A percentile compares a stretch with the other conserved stretches of the same genome.
phyloP scores from a whole-genome alignment of 176 grass and related monocot genomes.

The Themeda triandra region DNA sequence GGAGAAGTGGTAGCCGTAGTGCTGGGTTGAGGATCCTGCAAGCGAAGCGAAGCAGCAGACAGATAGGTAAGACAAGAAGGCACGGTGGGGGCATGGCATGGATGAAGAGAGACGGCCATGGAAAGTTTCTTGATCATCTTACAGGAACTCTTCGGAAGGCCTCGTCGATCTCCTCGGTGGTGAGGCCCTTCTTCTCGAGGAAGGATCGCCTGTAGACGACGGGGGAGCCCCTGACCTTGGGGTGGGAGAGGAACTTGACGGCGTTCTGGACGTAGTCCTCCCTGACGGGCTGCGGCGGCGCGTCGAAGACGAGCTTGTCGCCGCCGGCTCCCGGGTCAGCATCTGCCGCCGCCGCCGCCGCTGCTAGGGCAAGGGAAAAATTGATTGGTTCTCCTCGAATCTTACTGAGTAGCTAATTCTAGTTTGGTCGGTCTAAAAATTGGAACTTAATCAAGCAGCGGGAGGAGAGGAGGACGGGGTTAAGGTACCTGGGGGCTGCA shows the following conservation, averaged over 20 bases:
- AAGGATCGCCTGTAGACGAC: conserved; percentile 76
- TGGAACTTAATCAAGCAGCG: background rate
- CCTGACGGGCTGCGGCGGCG: conserved; percentile 50
- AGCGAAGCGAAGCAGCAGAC: background rate
- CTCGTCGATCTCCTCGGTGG: conserved; percentile 88
- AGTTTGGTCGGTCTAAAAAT: background rate
- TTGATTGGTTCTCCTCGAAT: no score
- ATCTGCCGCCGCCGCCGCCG: background rate
- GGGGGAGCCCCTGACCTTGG: conserved; percentile 78
- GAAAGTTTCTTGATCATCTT: conserved; percentile 22
- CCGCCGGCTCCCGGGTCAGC: background rate
- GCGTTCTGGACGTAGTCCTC: conserved; percentile 93
- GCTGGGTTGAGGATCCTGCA: conserved; percentile 64
- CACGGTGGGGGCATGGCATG: background rate
- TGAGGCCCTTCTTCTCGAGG: conserved; percentile 89
- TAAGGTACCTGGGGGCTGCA: background rate
- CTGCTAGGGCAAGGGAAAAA: background rate
- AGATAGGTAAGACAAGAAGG: background rate
- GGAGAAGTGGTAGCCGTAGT: conserved; percentile 11
- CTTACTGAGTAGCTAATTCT: background rate
- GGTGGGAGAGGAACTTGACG: conserved; percentile 91
- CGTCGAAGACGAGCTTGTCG: conserved; percentile 36
- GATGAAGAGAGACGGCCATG: background rate
- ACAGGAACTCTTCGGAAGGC: conserved; percentile 91
- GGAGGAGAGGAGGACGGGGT: background rate